Conservation (phyloP, 163 green algal species). For the Scenedesmus sp. region DNA sequence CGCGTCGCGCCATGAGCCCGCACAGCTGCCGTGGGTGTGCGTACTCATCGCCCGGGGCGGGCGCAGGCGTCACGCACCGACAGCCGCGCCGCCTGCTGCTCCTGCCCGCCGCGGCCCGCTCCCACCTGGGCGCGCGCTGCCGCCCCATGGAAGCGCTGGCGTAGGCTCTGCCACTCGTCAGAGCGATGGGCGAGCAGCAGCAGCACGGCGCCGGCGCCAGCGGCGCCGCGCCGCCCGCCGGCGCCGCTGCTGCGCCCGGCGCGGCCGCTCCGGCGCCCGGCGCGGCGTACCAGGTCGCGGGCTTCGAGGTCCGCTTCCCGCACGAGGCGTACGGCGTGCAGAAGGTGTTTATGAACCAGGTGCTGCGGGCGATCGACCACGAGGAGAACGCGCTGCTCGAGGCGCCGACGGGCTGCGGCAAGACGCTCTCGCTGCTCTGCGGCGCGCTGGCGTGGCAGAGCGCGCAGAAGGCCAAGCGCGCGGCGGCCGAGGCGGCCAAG, state of each 20-base stretch:
- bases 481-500: background rate
- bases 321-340: conserved; percentile 88
- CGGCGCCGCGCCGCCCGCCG: too few relatives aligned
- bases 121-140: too few relatives aligned
- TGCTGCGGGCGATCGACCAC: conserved; percentile 64
- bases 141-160: too few relatives aligned
- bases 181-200: too few relatives aligned
- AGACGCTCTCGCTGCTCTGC: conserved; percentile 96
- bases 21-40: too few relatives aligned
- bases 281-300: conserved; percentile 50
- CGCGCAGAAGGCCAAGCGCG: conserved; percentile 44
- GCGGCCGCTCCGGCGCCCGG: conserved; percentile 36
- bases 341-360: conserved; percentile 74
- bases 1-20: too few relatives aligned
- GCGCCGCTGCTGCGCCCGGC: background rate
- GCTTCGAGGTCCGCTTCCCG: conserved; percentile 83
- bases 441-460: conserved; percentile 88
- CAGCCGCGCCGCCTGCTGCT: too few relatives aligned
- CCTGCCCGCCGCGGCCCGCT: too few relatives aligned
- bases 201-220: too few relatives aligned
- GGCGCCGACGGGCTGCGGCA: conserved; percentile 87
- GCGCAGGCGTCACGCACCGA: too few relatives aligned
- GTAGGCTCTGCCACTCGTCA: too few relatives aligned
- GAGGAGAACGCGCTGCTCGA: conserved; percentile 84
- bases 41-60: too few relatives aligned